Conservation (phyloP, 2,329 filamentous ascomycete species). For the Cryoendolithus antarcticus region DNA sequence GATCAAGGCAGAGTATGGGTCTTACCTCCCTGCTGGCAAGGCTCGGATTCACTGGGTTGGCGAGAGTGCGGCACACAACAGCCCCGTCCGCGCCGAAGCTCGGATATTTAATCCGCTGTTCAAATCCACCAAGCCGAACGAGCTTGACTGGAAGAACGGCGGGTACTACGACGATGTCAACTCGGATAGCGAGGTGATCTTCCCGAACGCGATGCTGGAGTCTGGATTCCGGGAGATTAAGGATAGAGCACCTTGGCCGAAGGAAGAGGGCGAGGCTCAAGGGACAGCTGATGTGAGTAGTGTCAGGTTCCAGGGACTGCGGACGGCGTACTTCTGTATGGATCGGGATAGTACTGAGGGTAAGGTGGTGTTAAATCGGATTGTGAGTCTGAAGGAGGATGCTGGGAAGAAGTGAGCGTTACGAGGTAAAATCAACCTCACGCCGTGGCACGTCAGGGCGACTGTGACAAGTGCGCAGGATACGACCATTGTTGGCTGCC, state of each 20-base stretch:
- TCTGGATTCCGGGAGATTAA: slow-evolving; percentile 68
- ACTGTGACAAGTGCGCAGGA: too few species aligned
- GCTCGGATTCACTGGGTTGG: slow-evolving; percentile 78
- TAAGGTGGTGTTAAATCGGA: slow-evolving; percentile 79
- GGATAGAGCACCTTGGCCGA: slow-evolving; percentile 66
- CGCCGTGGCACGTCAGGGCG: too few species aligned
- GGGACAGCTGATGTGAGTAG: slow-evolving; percentile 49
- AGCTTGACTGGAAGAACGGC: slow-evolving; percentile 53
- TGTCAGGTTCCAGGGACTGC: slow-evolving; percentile 82
- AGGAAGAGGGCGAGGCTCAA: slow-evolving; percentile 57
- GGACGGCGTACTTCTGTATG: slow-evolving; percentile 77
- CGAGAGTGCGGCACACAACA: slow-evolving; percentile 49
- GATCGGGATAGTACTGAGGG: slow-evolving; percentile 59
- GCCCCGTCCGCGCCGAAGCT: slow-evolving; percentile 54
- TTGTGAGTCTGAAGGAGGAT: slow-evolving; percentile 85
- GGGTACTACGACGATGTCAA: slow-evolving; percentile 80
- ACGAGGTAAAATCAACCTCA: neutral
- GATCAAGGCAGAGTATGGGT: slow-evolving; percentile 57
- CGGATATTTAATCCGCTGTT: slow-evolving; percentile 75
- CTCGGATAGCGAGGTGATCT: slow-evolving; percentile 71
- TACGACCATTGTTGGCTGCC: too few species aligned
- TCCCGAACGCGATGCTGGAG: slow-evolving; percentile 66
- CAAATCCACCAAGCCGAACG: slow-evolving; percentile 71
- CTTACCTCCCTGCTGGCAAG: slow-evolving; percentile 41
- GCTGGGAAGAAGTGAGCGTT: slow-evolving; percentile 44